phyloP scores from a whole-genome alignment of 192 early-diverging fungal genomes.

The Mortierella alpina region DNA sequence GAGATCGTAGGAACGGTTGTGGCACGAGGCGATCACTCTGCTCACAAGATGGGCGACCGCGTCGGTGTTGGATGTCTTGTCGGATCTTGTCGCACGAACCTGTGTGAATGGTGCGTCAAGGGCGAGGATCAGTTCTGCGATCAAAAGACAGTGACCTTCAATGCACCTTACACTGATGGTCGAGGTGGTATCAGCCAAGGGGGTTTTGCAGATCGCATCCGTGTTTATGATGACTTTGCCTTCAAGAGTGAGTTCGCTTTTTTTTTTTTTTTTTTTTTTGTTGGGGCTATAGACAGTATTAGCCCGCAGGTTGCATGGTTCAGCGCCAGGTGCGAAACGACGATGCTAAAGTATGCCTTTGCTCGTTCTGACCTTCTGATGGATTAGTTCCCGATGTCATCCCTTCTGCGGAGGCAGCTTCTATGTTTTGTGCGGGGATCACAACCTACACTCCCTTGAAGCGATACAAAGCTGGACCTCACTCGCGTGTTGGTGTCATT shows the following conservation, averaged over 20 bases:
- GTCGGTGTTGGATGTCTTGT: slow-evolving; percentile 74
- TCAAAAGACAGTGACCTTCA: slow-evolving; percentile 63
- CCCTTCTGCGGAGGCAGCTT: slow-evolving; percentile 62
- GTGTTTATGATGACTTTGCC: slow-evolving; percentile 67
- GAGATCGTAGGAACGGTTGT: slow-evolving; percentile 61
- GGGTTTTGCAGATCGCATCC: slow-evolving; percentile 61
- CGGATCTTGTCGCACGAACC: slow-evolving; percentile 55
- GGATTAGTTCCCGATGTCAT: slow-evolving; percentile 3
- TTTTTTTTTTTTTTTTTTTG: background rate
- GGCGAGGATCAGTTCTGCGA: slow-evolving; percentile 47
- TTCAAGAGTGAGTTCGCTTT: slow-evolving; percentile 65
- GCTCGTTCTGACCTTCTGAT: background rate
- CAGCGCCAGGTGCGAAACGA: too few relatives aligned
- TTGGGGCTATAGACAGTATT: too few relatives aligned
- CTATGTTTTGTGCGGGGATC: slow-evolving; percentile 87
- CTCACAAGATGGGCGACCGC: slow-evolving; percentile 64
- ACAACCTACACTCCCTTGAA: slow-evolving; percentile 73
- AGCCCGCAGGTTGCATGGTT: too few relatives aligned
- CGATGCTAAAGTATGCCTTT: too few relatives aligned
- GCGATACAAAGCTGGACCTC: slow-evolving; percentile 55
- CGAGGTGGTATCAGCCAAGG: slow-evolving; percentile 55
- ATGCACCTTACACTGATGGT: slow-evolving; percentile 66
- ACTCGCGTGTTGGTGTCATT: slow-evolving; percentile 63
- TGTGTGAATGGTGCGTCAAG: slow-evolving; percentile 45
- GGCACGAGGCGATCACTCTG: slow-evolving; percentile 43